Percentiles rank a stretch among this genome's conserved stretches.
These are phyloP conservation scores for Coleophoma crateriformis DNA, from an alignment of 2,329 filamentous ascomycete genomes.

Conservation along the genomic window DNA sequence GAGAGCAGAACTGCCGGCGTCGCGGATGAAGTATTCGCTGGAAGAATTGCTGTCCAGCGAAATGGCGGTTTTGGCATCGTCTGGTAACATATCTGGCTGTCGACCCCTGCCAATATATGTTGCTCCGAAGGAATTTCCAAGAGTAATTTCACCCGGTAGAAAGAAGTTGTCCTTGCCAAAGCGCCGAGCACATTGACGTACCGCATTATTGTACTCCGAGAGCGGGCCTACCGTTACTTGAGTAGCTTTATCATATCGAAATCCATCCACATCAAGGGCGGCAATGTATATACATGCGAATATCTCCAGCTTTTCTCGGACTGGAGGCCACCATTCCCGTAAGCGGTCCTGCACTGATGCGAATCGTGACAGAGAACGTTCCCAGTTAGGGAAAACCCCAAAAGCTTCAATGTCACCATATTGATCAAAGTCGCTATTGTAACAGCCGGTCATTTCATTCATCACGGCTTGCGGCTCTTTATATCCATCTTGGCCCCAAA, in stretches of 20 bases:
- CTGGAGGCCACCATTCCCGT: conserved; percentile 55
- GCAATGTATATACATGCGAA: conserved; percentile 58
- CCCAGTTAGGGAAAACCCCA: conserved; percentile 57
- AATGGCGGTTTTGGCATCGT: neutral
- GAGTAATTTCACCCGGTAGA: conserved; percentile 57
- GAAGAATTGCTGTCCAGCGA: conserved; percentile 1
- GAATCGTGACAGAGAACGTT: conserved; percentile 60
- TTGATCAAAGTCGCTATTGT: conserved; percentile 53
- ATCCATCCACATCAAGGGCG: conserved; percentile 59
- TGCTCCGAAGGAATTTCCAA: conserved; percentile 52
- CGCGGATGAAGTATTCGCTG: conserved; percentile 36
- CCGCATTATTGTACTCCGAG: conserved; percentile 49
- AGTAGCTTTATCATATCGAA: conserved; percentile 60
- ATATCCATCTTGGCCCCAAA: neutral
- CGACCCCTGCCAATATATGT: conserved; percentile 56
- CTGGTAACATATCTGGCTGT: conserved; percentile 38
- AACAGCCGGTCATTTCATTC: conserved; percentile 45
- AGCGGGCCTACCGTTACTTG: conserved; percentile 58
- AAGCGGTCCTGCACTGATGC: conserved; percentile 62
- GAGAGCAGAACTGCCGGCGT: conserved; percentile 44
- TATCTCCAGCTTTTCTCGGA: conserved; percentile 48
- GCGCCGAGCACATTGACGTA: conserved; percentile 48
- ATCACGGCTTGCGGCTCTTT: neutral
- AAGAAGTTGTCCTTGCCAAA: conserved; percentile 59
- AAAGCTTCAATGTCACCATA: conserved; percentile 58